Base-by-base conservation (phyloP, 2,329 filamentous ascomycete species). In the Colletotrichum phormii region DNA sequence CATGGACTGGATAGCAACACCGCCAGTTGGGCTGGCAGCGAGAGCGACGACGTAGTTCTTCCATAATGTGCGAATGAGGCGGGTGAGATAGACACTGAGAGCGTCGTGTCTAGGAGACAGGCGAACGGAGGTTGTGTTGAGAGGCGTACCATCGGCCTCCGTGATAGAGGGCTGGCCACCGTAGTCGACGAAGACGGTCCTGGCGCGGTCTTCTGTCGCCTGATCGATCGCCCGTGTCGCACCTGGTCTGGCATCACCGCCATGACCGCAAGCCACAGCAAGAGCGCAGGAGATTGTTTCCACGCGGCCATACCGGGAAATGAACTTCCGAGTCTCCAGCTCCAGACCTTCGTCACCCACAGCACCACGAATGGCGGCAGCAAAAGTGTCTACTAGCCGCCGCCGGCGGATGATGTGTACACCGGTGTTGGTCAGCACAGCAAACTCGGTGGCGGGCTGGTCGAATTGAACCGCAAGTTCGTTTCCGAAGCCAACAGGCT, bases 391-490 rank as follows among this genome's bases (percentile, higher is more conserved):
- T 0, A 98, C 95, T 5, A 98, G 88, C 67, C 97, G 89, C 78
- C 95, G 89, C 62, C 97, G 89, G 67, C 95, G 92, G 66, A 98
- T 90, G 8, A 97, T 89, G 78, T 98, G 95, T 65, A 99, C 90
- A 3, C 97, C 97, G 15, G 91, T 95, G 77, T 97, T 97, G 37
- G 97, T 98, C 66, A 99, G 87, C 59, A 99, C 91, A 1, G 96
- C 97, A 75, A 98, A 91, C 79, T 99, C 96, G 63, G 93, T 91
- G 0, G 93, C 89, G 0, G 91, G 87, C 72, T 94, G 89, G 78
- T 99, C 97, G 77, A 97, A 99, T 77, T 99, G 97, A n/a, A 97
- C 93, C 1, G 97, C 95, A 68, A 98, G 86, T 83, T 99, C 97
- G 77, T 99, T 99, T 12, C 96, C 95, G 78, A 98, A 98, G 0